Conservation (phyloP, 2,329 filamentous ascomycete species). For the Pseudogymnoascus sp. region DNA sequence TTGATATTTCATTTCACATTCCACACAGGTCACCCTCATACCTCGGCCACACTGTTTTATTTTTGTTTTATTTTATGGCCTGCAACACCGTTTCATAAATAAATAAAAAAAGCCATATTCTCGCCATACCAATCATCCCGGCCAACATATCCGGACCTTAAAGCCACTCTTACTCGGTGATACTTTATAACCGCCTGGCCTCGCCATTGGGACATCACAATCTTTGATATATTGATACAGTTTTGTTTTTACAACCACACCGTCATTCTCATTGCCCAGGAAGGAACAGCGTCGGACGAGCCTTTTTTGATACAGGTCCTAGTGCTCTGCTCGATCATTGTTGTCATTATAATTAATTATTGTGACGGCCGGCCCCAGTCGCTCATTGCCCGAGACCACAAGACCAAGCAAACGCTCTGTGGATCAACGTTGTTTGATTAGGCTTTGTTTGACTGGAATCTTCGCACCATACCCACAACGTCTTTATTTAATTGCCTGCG, state of each 20-base stretch:
- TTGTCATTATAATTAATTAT: constrained; percentile 1
- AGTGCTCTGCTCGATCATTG: neutral
- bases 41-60: constrained; percentile 2
- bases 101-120: neutral
- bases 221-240: neutral
- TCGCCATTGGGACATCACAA: neutral
- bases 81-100: neutral
- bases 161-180: neutral
- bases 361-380: constrained; percentile 1
- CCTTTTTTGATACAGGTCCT: neutral
- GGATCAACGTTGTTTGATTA: constrained; percentile 6
- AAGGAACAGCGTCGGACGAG: neutral
- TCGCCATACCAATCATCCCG: neutral
- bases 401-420: constrained; percentile 2
- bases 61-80: constrained; percentile 4
- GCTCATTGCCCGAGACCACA: neutral
- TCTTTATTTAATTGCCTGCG: constrained; percentile 1
- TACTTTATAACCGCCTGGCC: neutral
- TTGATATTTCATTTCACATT: constrained; percentile 6
- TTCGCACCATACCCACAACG: neutral
- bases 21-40: neutral
- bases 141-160: neutral
- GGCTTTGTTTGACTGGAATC: constrained; percentile 1
- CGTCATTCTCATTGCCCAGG: neutral
- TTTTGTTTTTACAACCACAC: neutral